Conservation (phyloP, 306 rosid genomes). For the Cicer cuneatum region DNA sequence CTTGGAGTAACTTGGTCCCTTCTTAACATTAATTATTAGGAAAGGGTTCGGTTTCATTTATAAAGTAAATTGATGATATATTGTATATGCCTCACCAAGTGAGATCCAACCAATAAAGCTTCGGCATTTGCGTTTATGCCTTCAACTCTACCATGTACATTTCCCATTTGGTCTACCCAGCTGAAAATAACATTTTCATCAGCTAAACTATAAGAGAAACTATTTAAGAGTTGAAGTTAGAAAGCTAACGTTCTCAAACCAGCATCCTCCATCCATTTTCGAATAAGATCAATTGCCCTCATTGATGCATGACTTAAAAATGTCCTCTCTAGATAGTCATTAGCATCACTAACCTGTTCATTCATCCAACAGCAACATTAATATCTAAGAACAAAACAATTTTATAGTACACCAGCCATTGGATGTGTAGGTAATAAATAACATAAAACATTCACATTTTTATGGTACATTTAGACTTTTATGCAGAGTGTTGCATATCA, state of each 20-base stretch:
- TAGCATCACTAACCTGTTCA: slow-evolving; percentile 77
- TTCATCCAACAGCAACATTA: slow-evolving; percentile 43
- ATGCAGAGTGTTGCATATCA: slow-evolving; percentile 7
- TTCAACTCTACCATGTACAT: slow-evolving; percentile 80
- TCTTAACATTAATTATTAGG: slow-evolving; percentile 7
- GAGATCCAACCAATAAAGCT: slow-evolving; percentile 89
- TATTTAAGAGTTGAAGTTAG: slow-evolving; percentile 39
- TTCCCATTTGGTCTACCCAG: slow-evolving; percentile 93
- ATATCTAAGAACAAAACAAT: slow-evolving; percentile 29
- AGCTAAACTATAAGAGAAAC: slow-evolving; percentile 45
- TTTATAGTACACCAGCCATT: neutral
- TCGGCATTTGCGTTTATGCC: slow-evolving; percentile 72
- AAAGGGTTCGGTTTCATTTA: slow-evolving; percentile 25
- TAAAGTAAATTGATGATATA: neutral
- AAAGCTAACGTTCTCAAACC: slow-evolving; percentile 92
- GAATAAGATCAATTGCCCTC: slow-evolving; percentile 67
- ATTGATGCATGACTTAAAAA: slow-evolving; percentile 86
- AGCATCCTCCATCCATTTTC: slow-evolving; percentile 93
- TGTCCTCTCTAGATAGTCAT: slow-evolving; percentile 87
- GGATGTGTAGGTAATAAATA: no score
- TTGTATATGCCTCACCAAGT: slow-evolving; percentile 61
- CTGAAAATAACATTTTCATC: slow-evolving; percentile 60
- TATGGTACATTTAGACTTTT: neutral
- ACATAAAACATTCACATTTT: neutral
- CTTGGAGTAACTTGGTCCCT: no score